Base-by-base conservation (phyloP, 2,329 filamentous ascomycete genomes). In the Ophiostoma himal-ulmi region DNA sequence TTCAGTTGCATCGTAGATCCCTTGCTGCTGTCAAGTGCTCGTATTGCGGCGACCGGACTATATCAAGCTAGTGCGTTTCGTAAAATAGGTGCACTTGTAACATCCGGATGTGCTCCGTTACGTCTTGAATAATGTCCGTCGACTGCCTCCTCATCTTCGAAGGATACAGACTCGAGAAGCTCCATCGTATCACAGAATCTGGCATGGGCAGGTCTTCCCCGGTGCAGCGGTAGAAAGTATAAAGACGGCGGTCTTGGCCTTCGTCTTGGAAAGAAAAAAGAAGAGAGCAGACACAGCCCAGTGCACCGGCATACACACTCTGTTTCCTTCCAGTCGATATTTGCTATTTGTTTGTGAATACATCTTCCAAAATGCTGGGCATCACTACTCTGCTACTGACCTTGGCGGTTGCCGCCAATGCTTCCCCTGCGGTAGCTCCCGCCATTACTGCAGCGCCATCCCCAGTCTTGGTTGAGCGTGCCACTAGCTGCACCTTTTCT, bases 401-500 rank as follows among this genome's bases (percentile, higher is more conserved):
- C 57, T 65, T 60, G 22, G 65, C 66, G 17, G 68, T 66, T n/a
- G 5, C 57, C 2, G 68, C 36, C 68, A 62, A 36, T 3, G 68
- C 68, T 36, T 48, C 66, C 7, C 68, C 69, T 30, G 41, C 70
- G 66, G 68, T 62, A 0, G 66, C 39, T 1, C 72, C 72, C 1
- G 62, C 39, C 22, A 52, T 68, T 13, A 73, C 72, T 6, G 5
- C 72, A 0, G n/a, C 72, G 1, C 70, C 72, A 1, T 30, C 11
- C 5, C 22, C 67, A 3, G 48, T 4, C 3, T 14, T 70, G 1
- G 70, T 36, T 34, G 70, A 72, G 65, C 65, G 73, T 1, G 69
- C 69, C 11, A 65, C 71, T 3, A 73, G 44, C 41, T 73, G 73
- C 71, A 73, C 73, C 20, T 73, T 73, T 39, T 69, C 70, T 4